Evolutionary conservation across 306 rosid species (phyloP).

Genomic region (Cucumis melo): DNA sequence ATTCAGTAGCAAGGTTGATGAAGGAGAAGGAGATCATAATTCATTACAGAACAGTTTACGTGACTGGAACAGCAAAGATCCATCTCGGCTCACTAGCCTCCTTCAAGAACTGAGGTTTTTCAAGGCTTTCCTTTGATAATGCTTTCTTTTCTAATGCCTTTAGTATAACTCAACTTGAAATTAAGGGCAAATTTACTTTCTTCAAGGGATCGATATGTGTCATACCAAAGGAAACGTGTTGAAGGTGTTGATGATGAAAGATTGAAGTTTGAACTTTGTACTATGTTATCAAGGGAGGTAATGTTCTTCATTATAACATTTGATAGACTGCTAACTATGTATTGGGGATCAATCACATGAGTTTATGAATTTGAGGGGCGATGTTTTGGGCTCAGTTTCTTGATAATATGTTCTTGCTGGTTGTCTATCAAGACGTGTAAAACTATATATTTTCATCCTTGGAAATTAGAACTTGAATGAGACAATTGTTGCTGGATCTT

Average conservation of each 20-base stretch:
- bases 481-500: background rate
- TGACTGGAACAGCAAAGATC: constrained; percentile 68
- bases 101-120: constrained; percentile 61
- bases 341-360: background rate
- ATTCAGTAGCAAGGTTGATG: constrained; percentile 25
- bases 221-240: constrained; percentile 51
- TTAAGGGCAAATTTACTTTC: constrained; percentile 7
- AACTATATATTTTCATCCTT: background rate
- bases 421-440: background rate
- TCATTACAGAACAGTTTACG: constrained; percentile 21
- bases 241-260: constrained; percentile 78
- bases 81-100: constrained; percentile 48
- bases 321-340: background rate
- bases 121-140: background rate
- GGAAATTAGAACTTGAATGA: background rate
- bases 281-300: constrained; percentile 81
- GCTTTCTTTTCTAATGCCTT: background rate
- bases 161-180: background rate
- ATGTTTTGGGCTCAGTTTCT: background rate
- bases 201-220: constrained; percentile 53
- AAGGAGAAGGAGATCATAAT: constrained; percentile 18
- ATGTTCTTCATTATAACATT: background rate
- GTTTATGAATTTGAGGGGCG: background rate
- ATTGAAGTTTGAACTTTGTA: constrained; percentile 77
- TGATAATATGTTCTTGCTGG: background rate